Evolutionary conservation across 2,329 filamentous ascomycete species (phyloP).

Genomic region (Exophiala alcalophila): DNA sequence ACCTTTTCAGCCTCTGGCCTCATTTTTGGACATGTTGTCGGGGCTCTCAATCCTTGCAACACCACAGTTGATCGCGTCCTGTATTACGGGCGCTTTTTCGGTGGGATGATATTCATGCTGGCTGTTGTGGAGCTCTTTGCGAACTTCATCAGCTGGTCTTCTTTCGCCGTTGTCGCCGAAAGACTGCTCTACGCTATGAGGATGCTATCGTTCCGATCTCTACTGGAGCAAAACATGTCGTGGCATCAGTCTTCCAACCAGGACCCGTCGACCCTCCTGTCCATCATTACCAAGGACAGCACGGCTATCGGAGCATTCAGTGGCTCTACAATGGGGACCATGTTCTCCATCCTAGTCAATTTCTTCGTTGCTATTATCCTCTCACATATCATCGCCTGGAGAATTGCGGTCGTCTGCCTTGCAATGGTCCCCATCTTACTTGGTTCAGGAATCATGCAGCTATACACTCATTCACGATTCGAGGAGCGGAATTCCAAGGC

Average conservation of each 20-base stretch:
- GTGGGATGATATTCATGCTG: constrained; percentile 60
- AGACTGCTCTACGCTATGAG: constrained; percentile 20
- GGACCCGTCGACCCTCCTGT: constrained; percentile 60
- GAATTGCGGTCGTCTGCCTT: constrained; percentile 69
- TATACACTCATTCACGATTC: constrained; percentile 56
- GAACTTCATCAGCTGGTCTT: constrained; percentile 57
- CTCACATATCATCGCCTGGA: constrained; percentile 71
- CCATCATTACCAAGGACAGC: constrained; percentile 67
- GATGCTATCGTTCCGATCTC: constrained; percentile 26
- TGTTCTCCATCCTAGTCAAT: constrained; percentile 54
- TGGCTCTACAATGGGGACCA: constrained; percentile 23
- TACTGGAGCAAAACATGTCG: constrained; percentile 31
- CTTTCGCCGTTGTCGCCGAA: constrained; percentile 24
- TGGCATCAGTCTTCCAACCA: constrained; percentile 68
- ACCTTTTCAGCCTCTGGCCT: constrained; percentile 58
- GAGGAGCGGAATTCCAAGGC: constrained; percentile 55
- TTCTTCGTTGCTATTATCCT: constrained; percentile 66
- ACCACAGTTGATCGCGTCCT: constrained; percentile 46
- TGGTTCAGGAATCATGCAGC: constrained; percentile 66
- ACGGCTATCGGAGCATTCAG: constrained; percentile 64
- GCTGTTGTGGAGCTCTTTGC: constrained; percentile 59
- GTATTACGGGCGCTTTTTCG: constrained; percentile 52
- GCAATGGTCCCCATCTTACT: constrained; percentile 67
- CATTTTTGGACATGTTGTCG: constrained; percentile 60
- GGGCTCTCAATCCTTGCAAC: constrained; percentile 55